Conservation (phyloP, 2,329 filamentous ascomycete species). For the Arthroderma sp. region DNA sequence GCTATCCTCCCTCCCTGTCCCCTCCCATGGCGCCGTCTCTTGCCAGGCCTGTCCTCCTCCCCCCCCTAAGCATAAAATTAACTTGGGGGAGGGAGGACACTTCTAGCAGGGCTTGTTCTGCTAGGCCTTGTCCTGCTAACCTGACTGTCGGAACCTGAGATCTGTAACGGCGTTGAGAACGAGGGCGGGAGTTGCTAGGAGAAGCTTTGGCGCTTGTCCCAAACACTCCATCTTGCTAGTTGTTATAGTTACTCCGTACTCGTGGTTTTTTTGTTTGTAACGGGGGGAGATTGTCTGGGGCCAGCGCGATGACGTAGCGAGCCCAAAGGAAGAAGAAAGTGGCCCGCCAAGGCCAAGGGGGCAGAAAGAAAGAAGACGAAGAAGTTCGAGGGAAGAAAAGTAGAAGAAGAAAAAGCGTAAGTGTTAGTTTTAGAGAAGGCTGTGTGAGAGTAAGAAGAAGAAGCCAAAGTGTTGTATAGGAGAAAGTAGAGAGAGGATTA, state of each 20-base stretch:
- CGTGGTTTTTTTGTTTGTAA: not conserved
- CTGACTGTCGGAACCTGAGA: not conserved
- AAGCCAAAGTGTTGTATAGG: not conserved
- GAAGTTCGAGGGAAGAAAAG: no score
- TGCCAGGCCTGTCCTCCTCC: not conserved
- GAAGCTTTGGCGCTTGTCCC: slow-evolving; percentile 2
- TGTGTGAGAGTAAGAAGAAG: no score
- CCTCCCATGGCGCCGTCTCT: not conserved
- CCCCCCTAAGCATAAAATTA: not conserved
- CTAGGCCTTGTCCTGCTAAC: not conserved
- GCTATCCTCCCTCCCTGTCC: not conserved
- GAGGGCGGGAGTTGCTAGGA: not conserved
- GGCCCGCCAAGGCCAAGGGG: not conserved
- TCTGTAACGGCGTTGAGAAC: not conserved
- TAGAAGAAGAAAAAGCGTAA: not conserved
- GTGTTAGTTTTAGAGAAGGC: not conserved
- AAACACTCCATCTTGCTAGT: slow-evolving; percentile 1
- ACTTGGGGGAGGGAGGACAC: not conserved
- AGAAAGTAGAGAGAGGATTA: not conserved
- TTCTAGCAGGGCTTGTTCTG: not conserved
- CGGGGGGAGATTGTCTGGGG: not conserved
- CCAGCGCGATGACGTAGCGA: slow-evolving; percentile 2
- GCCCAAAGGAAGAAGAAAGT: not conserved
- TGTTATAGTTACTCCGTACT: not conserved
- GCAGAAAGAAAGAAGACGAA: not conserved